Evolutionary conservation across 768 basidiomycete genomes (phyloP), one percentile per base, ranked within the genome.

Genomic region (Tylopilus intermedius): DNA sequence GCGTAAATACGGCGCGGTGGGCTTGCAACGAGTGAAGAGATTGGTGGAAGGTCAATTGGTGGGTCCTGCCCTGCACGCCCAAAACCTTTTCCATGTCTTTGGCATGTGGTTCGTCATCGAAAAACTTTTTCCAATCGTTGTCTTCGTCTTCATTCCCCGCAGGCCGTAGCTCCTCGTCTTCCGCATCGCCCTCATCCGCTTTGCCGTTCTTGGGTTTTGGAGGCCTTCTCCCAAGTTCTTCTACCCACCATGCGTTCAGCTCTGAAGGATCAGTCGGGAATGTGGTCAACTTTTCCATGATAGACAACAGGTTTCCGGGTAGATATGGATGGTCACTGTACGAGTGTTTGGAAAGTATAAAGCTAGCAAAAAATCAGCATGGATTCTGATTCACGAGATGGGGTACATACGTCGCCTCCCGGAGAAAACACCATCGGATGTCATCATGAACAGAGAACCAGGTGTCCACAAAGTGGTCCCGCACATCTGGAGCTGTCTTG

Each of bases 341-440:
- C 11, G 62, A 56, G 53, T 54, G 46, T 45, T 53, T 63, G 60
- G 64, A 58, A 47, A 67, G 68, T 51, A 59, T 58, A 50, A 49
- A 61, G 38, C 56, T 70, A 46, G 27, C 9, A 8, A 51, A 51
- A 4, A 22, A 39, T 18, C 10, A 24, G 54, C 33, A 57, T 35
- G 50, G 10, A 24, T 4, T 27, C 30, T 5, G 9, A 29, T 42
- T 45, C 39, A 41, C 39, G 37, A 51, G 18, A 15, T 44, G 21
- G n/a, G 49, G 22, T 18, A 32, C 79, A 53, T 67, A 88, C 90
- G 76, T 79, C 50, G 87, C 76, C 62, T 93, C 88, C 40, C 86
- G 79, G 32, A 95, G 76, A 73, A 92, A 93, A 72, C 88, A 90
- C 88, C 88, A 94, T 53, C 92, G 80, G 30, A 94, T 73, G 61